Evolutionary conservation across 1,284 basidiomycete genomes (phyloP).

Genomic region (Mycena sp.): DNA sequence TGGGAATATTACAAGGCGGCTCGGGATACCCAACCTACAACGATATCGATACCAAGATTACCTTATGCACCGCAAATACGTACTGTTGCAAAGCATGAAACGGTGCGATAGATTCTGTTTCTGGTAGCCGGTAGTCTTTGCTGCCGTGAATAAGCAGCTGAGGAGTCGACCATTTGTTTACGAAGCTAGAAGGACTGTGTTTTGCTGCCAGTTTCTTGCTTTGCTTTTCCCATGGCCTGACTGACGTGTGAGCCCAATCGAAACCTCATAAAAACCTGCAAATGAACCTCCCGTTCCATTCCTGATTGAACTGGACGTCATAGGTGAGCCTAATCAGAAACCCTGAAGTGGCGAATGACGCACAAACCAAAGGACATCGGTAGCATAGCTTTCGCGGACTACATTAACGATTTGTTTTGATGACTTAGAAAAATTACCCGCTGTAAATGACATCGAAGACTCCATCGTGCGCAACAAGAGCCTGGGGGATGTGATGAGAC

Average conservation of each 20-base stretch:
- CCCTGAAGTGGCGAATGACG: too few relatives aligned
- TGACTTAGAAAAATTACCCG: slow-evolving; percentile 47
- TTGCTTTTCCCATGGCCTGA: slow-evolving; percentile 75
- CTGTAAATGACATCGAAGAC: slow-evolving; percentile 82
- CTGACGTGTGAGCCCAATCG: too few relatives aligned
- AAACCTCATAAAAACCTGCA: too few relatives aligned
- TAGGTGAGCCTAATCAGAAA: too few relatives aligned
- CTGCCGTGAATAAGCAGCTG: slow-evolving; percentile 87
- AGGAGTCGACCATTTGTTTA: slow-evolving; percentile 87
- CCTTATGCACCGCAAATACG: slow-evolving; percentile 44
- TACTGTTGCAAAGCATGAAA: slow-evolving; percentile 86
- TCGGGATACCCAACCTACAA: slow-evolving; percentile 75
- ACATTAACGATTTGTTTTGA: not conserved
- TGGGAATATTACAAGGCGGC: slow-evolving; percentile 89
- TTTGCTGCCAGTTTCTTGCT: slow-evolving; percentile 65
- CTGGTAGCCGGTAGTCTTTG: slow-evolving; percentile 86
- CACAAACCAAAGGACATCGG: slow-evolving; percentile 90
- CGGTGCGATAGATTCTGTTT: slow-evolving; percentile 83
- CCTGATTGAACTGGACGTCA: slow-evolving; percentile 89
- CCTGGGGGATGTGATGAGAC: too few relatives aligned
- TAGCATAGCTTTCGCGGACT: slow-evolving; percentile 54
- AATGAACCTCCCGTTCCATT: slow-evolving; percentile 70
- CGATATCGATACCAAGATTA: not conserved
- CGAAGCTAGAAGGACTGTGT: slow-evolving; percentile 82
- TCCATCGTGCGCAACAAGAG: slow-evolving; percentile 89